Evolutionary conservation across 2,329 filamentous ascomycete species (phyloP), one percentile per base, ranked within the genome.

Genomic region (Malbranchea cinnamomea): DNA sequence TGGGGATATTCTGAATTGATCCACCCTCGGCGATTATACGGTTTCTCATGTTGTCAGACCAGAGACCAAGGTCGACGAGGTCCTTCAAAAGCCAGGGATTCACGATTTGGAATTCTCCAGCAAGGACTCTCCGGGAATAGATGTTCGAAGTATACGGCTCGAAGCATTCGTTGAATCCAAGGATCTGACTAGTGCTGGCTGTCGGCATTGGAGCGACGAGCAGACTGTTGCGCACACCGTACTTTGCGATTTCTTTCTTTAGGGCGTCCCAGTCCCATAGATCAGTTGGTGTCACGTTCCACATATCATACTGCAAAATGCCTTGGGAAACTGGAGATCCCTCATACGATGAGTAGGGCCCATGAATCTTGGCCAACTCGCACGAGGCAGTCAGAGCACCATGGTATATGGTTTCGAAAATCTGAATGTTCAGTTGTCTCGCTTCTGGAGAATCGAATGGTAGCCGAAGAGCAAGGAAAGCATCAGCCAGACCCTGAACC

Each of bases 41-140:
- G 68, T 98, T 98, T 77, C 98, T 98, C 89, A 98, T 98, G 64
- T 84, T 83, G 61, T 98, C 87, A 27, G 87, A 94, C 89, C 89
- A 98, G 25, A 98, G 69, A 37, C 89, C 89, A 65, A 94, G 81
- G 52, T 98, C 89, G 44, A 98, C 89, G 17, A 98, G 74, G 49
- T 98, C 89, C 68, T 93, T 94, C 37, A 98, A 74, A 39, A 98
- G 63, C 89, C 89, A 98, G 30, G 89, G 89, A 67, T 98, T 98
- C 56, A 98, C 89, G 32, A 98, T 83, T 63, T 98, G 89, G 74
- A 98, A 98, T 59, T 98, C 89, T 47, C 89, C 89, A 44, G 89
- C 89, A 46, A 98, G 68, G 33, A 98, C 89, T 68, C 89, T 87
- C 41, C 89, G 87, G 46, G 87, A 92, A 68, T 98, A 98, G 57